Base-by-base conservation (phyloP, 1,284 basidiomycete genomes). In the Earliella scabrosa region DNA sequence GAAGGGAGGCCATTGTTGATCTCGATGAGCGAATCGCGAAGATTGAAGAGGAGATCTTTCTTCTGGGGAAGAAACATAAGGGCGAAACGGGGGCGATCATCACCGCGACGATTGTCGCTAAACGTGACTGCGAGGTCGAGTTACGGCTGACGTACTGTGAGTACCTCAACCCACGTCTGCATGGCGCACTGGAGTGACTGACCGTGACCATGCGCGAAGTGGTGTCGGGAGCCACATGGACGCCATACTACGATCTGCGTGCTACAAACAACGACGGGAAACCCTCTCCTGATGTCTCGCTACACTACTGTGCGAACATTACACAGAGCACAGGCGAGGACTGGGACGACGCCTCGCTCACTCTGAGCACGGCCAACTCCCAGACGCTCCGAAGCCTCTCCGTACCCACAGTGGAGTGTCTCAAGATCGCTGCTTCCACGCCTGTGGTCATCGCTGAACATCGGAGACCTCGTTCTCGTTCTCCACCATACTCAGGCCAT, bases 301-400 rank as follows among this genome's bases (percentile, higher is more conserved):
- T 87, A 1, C 77, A 82, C 60, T 86, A 85, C 61, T 79, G 81
- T 20, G 83, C 85, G 0, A 73, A 73, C 34, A 75, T 87, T 52
- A 71, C 68, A 1, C 85, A 88, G 62, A 70, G 65, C 56, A 85
- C 85, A 0, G 85, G 85, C 9, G 85, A 87, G 64, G 81, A 85
- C 59, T 88, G 85, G 85, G 74, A 63, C 16, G 73, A 59, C n/a
- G 24, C 41, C 14, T 23, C 27, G 4, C 39, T 59, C 21, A 59
- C 53, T 5, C 43, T 59, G 5, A 55, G 58, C 38, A 59, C 53
- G 1, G 58, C 53, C 4, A 48, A 18, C 26, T 55, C 58, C 7
- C 53, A 55, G 18, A 45, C 58, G 4, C 41, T 45, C 14, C 31
- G 24, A 16, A 48, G 39, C 20, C 52, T 54, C 31, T 36, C 52